These are phyloP conservation scores for Daedalea quercina DNA, from an alignment of 768 basidiomycete species.

Conservation along the genomic window DNA sequence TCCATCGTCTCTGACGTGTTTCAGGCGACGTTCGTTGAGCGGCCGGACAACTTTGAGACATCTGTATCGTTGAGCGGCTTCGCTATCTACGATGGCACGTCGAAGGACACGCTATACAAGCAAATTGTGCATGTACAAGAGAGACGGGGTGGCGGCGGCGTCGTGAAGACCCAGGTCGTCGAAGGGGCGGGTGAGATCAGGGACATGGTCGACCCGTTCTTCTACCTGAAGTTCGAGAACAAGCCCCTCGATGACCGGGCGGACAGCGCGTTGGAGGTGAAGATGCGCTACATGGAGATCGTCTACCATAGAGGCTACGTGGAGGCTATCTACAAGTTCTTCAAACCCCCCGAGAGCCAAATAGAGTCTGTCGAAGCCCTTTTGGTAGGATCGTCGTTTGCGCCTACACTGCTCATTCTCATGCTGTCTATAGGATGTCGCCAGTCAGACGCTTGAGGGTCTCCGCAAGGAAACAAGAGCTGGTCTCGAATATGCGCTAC, in stretches of 20 bases:
- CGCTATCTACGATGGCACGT: constrained; percentile 89
- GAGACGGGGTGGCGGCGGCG: constrained; percentile 17
- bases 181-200: constrained; percentile 12
- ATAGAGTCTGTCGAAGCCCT: constrained; percentile 93
- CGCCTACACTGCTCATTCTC: background rate
- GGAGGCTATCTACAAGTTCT: constrained; percentile 86
- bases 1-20: constrained; percentile 86
- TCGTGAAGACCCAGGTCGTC: constrained; percentile 10
- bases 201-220: constrained; percentile 53
- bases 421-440: constrained; percentile 55
- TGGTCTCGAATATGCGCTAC: constrained; percentile 88
- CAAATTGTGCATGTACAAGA: constrained; percentile 87
- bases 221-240: constrained; percentile 86
- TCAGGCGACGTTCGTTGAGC: constrained; percentile 75
- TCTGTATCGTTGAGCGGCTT: constrained; percentile 82
- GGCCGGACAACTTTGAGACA: constrained; percentile 82
- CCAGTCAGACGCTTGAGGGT: constrained; percentile 89
- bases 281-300: constrained; percentile 93
- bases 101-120: constrained; percentile 67
- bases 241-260: constrained; percentile 89
- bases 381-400: constrained; percentile 45
- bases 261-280: constrained; percentile 82
- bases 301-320: constrained; percentile 93
- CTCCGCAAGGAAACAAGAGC: constrained; percentile 90
- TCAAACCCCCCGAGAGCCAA: constrained; percentile 91